Evolutionary conservation across 805 yeast species (phyloP), one percentile per base, ranked within the genome.

Genomic region (Spathaspora boniae): DNA sequence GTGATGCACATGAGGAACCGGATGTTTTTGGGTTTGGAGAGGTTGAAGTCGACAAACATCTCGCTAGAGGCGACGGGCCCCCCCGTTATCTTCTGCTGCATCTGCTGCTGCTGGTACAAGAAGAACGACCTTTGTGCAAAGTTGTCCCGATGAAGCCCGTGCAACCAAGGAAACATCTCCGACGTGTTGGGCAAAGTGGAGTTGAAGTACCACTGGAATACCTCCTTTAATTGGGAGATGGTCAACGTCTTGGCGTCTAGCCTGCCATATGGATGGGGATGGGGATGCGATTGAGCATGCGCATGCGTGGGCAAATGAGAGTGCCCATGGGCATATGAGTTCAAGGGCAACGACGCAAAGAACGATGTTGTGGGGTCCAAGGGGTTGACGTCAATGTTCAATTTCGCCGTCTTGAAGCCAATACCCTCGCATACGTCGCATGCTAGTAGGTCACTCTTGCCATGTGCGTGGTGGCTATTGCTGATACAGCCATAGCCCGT

Each of bases 131-230:
- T 58, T 48, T 78, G 83, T 16, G 80, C 74, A 27, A 69, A 62
- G 48, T 78, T 77, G 23, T 69, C 65, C 9, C 66, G 68, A 42
- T 81, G 78, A 29, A 84, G 65, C 1, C 95, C 93, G 54, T 89
- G 96, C 17, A 86, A 65, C 96, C 96, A 88, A 0, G 97, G 97
- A 48, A 88, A 89, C 71, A 89, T 76, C 8, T 51, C 51, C 16
- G 68, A 72, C 14, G 89, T 81, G 3, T 74, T 74, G 0, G 96
- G 95, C 4, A 67, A 51, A 1, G 61, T 58, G 14, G 48, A 47
- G 44, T 59, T 55, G 44, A 67, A 67, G 44, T 67, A 67, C 63
- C 67, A 62, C 14, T 41, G 34, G 38, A 66, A 64, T 0, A 65
- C 53, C 0, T 15, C 4, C 18, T 37, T 28, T 11, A 56, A 30